Base-by-base conservation (phyloP, 306 rosid genomes). In the Quercus alba region DNA sequence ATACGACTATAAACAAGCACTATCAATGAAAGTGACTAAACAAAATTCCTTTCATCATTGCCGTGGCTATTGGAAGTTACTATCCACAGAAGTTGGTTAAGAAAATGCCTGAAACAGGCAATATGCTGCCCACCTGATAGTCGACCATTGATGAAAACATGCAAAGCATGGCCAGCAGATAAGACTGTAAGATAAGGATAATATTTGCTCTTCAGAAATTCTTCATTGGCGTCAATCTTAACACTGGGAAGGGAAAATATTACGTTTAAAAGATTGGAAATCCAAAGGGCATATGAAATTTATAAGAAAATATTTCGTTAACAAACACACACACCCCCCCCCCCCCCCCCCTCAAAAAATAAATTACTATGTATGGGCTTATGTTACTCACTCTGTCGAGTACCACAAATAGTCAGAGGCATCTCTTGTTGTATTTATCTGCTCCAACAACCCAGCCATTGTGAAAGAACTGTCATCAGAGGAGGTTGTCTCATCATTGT, bases 101-200 rank as follows among this genome's bases (percentile, higher is more conserved):
- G 23, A 78, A 78, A 70, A 49, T 49, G 3, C 55, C 63, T 8
- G 4, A 73, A 73, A 33, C 74, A 54, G 66, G 61, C 3, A 33
- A 59, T 72, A 35, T 41, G 69, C 62, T 75, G 72, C 90, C 46
- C 68, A 95, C 99, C 99, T 85, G 94, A 81, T 5, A 90, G 91
- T 78, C 83, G 93, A 80, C 90, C 91, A 44, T 95, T 93, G 83
- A 93, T 67, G 63, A 95, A 95, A 83, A 95, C 97, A 84, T 92
- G 98, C 85, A 95, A 81, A 83, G 98, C 97, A 88, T 95, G 99
- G 30, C 99, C 99, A 74, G 98, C 99, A 70, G 99, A 95, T 30
- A 89, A 80, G 72, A 91, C 85, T 0, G 97, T 89, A 77, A 95
- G 94, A 81, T 83, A 80, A 52, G 97, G 99, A 82, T 83, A 73